Base-by-base conservation (phyloP, 768 basidiomycete species). In the Lentinula edodes region DNA sequence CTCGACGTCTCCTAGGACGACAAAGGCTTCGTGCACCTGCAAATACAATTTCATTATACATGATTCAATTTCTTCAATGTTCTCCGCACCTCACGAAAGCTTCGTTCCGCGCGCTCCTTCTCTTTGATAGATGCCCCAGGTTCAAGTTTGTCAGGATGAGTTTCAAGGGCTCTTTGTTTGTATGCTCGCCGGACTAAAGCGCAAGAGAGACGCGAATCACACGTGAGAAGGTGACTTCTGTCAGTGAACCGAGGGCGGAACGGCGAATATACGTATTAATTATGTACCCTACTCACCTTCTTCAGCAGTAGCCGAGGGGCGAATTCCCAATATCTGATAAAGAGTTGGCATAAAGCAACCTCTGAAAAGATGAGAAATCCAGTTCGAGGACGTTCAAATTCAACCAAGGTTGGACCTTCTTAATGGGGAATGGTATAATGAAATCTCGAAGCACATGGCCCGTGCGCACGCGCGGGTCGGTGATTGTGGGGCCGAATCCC, bases 71-170 rank as follows among this genome's bases (percentile, higher is more conserved):
- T 32, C 54, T 51, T 57, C n/a, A 64, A 35, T 28, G 51, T 64
- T 76, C 66, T 70, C 88, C 20, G 8, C 12, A 56, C 88, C 77
- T 80, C 77, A 67, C 82, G 85, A 65, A 90, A 90, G 63, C 78
- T 80, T 42, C 78, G 77, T 66, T 83, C 82, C 7, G 87, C 83
- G 18, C 68, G 74, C 60, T 79, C 76, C 67, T 81, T 84, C 62
- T 83, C 81, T 61, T 76, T 72, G 48, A 80, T 78, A 46, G 73
- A 80, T 7, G 83, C 82, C 35, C 72, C 72, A 41, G 80, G 84
- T 10, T 82, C 82, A 52, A 89, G 80, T 66, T 88, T 89, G 66
- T 90, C 88, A 9, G 88, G 88, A 68, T 90, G 88, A 1, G 89
- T 89, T 69, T 87, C 85, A 32, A 90, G 75, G 9, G 83, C 87